A percentile compares a stretch with the other conserved stretches of the same genome.
Conservation (phyloP, 352 stramenopile species). For the Phytophthora melonis region DNA sequence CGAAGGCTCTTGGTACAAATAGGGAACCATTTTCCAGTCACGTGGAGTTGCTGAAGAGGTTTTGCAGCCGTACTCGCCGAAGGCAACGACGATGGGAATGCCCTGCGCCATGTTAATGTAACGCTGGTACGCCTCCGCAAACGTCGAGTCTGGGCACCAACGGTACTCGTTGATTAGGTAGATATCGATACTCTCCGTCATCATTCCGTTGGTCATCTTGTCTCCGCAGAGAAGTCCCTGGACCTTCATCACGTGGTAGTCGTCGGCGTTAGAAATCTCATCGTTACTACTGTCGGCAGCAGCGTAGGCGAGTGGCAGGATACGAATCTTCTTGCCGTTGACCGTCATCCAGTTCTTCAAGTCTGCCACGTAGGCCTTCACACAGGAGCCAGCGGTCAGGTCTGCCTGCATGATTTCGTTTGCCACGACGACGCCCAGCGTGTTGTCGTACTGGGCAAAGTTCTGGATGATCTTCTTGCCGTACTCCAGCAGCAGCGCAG, state of each 20-base stretch:
- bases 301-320: conserved; percentile 83
- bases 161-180: conserved; percentile 92
- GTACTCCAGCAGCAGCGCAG: conserved; percentile 84
- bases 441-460: conserved; percentile 91
- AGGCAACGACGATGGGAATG: conserved; percentile 82
- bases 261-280: conserved; percentile 67
- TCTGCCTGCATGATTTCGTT: conserved; percentile 92
- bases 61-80: conserved; percentile 88
- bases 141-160: conserved; percentile 80
- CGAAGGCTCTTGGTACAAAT: conserved; percentile 76
- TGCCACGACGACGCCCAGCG: conserved; percentile 79
- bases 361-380: conserved; percentile 87
- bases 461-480: conserved; percentile 91
- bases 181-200: conserved; percentile 88
- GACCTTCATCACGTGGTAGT: conserved; percentile 87
- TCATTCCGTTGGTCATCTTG: conserved; percentile 84
- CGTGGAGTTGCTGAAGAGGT: conserved; percentile 51
- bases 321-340: conserved; percentile 85
- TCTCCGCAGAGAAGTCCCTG: conserved; percentile 87
- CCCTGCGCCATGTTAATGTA: conserved; percentile 79
- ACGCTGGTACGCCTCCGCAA: conserved; percentile 73
- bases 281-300: conserved; percentile 82
- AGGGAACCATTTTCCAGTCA: conserved; percentile 83
- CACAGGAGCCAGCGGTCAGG: conserved; percentile 76
- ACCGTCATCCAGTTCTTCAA: conserved; percentile 91